A percentile compares a stretch with the other conserved stretches of the same genome.
phyloP scores from a whole-genome alignment of 2,329 filamentous ascomycete genomes.

The Lachnellula arida region DNA sequence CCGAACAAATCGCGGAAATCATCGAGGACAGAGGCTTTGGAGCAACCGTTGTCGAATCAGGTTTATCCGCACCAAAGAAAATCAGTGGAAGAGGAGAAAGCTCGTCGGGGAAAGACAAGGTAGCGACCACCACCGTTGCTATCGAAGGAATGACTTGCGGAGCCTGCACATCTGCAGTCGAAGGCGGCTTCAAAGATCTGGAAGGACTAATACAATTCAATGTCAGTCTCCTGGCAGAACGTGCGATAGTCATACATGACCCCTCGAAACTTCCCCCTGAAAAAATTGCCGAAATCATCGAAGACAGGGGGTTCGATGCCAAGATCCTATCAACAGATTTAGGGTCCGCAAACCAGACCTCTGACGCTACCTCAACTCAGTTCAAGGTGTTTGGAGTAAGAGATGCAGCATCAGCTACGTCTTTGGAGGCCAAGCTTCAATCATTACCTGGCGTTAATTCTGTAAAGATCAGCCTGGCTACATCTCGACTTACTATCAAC shows the following conservation, averaged over 20 bases:
- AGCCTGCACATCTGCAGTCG: slow-evolving; percentile 88
- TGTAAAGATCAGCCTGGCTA: slow-evolving; percentile 69
- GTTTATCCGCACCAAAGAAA: slow-evolving; percentile 39
- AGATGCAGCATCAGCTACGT: slow-evolving; percentile 65
- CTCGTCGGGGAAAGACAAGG: slow-evolving; percentile 28
- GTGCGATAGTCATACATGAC: slow-evolving; percentile 84
- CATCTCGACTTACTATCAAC: slow-evolving; percentile 66
- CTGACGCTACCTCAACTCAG: slow-evolving; percentile 58
- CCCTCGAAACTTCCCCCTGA: slow-evolving; percentile 63
- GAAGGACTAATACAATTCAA: slow-evolving; percentile 85
- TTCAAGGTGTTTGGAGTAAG: slow-evolving; percentile 80
- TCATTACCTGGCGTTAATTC: slow-evolving; percentile 66
- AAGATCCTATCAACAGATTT: slow-evolving; percentile 71
- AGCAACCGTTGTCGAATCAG: slow-evolving; percentile 71
- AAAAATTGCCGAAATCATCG: slow-evolving; percentile 76
- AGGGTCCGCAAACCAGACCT: slow-evolving; percentile 50
- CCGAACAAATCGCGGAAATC: slow-evolving; percentile 51
- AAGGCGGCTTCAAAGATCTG: slow-evolving; percentile 71
- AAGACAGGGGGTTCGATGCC: slow-evolving; percentile 86
- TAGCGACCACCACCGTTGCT: slow-evolving; percentile 74
- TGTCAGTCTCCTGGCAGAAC: slow-evolving; percentile 88
- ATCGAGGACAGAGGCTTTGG: slow-evolving; percentile 74
- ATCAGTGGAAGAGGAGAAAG: slow-evolving; percentile 30
- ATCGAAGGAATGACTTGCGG: slow-evolving; percentile 98
- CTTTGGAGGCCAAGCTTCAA: slow-evolving; percentile 64